phyloP scores from a whole-genome alignment of 2,329 filamentous ascomycete species.

The Botrytis medusae region DNA sequence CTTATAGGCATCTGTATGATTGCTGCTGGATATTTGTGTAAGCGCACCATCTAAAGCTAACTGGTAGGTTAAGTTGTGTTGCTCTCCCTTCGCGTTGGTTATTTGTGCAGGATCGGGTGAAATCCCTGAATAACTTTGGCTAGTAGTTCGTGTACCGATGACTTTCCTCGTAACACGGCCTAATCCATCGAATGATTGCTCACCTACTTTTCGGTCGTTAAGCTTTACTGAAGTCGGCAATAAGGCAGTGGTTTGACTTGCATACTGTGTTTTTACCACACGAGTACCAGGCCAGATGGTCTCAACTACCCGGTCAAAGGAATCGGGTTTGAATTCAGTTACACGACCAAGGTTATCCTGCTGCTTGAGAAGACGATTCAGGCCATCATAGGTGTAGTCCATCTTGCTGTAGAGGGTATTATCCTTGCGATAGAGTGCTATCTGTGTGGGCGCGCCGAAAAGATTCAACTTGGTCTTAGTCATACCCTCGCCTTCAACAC shows the following conservation, averaged over 20 bases:
- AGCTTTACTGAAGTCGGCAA: conserved; percentile 4
- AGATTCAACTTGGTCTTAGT: conserved; percentile 9
- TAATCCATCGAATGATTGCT: conserved; percentile 18
- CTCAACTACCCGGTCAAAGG: conserved; percentile 19
- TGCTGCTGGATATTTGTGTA: not conserved
- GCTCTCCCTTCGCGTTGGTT: conserved; percentile 9
- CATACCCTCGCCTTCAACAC: conserved; percentile 17
- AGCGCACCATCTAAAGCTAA: not conserved
- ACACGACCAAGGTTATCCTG: conserved; percentile 12
- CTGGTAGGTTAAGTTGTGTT: not conserved
- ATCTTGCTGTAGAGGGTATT: conserved; percentile 14
- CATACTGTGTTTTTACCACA: conserved; percentile 16
- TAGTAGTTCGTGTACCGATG: not conserved
- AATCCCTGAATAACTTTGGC: conserved; percentile 5
- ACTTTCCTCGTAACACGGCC: conserved; percentile 6
- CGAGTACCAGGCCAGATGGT: conserved; percentile 5
- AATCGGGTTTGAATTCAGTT: conserved; percentile 8
- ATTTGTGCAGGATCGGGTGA: conserved; percentile 11
- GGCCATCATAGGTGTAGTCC: conserved; percentile 19
- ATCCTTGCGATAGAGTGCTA: not conserved
- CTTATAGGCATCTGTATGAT: conserved; percentile 5
- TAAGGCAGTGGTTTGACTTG: conserved; percentile 14
- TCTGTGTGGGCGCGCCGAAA: conserved; percentile 12
- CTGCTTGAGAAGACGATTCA: not conserved
- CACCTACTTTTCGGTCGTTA: not conserved